A percentile compares a stretch with the other conserved stretches of the same genome.
phyloP scores from a whole-genome alignment of 495 filamentous ascomycete species.

The Daldinia childiae region DNA sequence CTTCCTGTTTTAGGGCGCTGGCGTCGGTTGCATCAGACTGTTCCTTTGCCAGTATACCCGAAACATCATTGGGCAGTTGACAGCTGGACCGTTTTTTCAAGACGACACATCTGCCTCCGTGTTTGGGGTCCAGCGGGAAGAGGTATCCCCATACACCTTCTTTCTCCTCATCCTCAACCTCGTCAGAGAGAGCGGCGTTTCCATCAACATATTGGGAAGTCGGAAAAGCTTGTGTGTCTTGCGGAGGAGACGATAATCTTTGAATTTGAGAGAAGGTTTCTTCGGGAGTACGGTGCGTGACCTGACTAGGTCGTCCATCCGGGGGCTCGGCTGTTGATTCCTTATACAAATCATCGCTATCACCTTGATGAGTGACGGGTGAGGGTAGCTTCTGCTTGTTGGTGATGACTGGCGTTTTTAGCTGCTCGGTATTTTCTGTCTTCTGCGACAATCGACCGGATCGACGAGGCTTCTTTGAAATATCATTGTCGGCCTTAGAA shows the following conservation, averaged over 20 bases:
- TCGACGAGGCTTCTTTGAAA: conserved; percentile 73
- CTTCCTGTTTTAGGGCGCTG: conserved; percentile 62
- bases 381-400: conserved; percentile 80
- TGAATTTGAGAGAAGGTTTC: conserved; percentile 57
- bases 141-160: conserved; percentile 98
- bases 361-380: conserved; percentile 75
- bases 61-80: conserved; percentile 58
- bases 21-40: conserved; percentile 52
- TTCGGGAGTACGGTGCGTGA: conserved; percentile 59
- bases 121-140: conserved; percentile 76
- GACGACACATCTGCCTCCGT: conserved; percentile 73
- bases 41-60: conserved; percentile 28
- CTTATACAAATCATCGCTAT: conserved; percentile 70
- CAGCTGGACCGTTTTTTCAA: conserved; percentile 75
- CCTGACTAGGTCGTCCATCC: conserved; percentile 66
- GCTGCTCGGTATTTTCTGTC: conserved; percentile 52
- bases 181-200: conserved; percentile 76
- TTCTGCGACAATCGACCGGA: conserved; percentile 66
- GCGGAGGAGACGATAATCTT: conserved; percentile 62
- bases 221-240: conserved; percentile 72
- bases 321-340: conserved; percentile 78
- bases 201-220: conserved; percentile 85
- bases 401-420: conserved; percentile 68
- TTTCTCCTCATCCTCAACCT: conserved; percentile 84
- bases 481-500: conserved; percentile 54